phyloP scores from a whole-genome alignment of 2,329 filamentous ascomycete genomes.

The Fusarium hostae region DNA sequence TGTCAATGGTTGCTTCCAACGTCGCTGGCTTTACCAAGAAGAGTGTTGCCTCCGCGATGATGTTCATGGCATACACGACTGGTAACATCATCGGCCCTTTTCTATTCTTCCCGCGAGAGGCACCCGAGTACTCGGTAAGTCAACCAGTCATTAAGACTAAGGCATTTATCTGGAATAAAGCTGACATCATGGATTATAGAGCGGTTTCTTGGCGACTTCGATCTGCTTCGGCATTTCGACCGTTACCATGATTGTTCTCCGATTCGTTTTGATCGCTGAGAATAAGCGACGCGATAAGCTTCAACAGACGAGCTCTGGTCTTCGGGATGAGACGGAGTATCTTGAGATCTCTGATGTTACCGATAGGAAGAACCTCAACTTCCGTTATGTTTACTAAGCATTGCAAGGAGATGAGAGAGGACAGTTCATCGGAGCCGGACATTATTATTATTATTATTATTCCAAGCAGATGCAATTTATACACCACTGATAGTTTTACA shows the following conservation, averaged over 20 bases:
- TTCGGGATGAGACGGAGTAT: not conserved
- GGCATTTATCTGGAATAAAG: fast-evolving
- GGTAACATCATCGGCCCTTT: constrained; percentile 40
- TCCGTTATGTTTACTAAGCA: constrained; percentile 38
- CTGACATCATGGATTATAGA: constrained; percentile 11
- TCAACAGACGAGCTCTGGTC: not conserved
- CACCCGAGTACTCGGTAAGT: constrained; percentile 36
- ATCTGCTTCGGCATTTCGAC: constrained; percentile 37
- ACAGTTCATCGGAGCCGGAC: too few species aligned
- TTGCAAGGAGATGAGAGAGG: fast-evolving
- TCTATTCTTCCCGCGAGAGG: constrained; percentile 34
- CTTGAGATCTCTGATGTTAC: constrained; percentile 38
- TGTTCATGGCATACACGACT: constrained; percentile 38
- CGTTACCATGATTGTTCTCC: constrained; percentile 23
- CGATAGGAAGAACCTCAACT: constrained; percentile 29
- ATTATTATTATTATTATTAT: too few species aligned
- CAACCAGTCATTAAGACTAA: fast-evolving
- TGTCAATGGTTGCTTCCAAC: constrained; percentile 39
- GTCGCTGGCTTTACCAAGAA: constrained; percentile 41
- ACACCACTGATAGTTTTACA: too few species aligned
- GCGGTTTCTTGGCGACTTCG: constrained; percentile 35
- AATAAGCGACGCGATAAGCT: constrained; percentile 33
- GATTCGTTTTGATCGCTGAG: constrained; percentile 25
- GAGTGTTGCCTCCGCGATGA: constrained; percentile 37
- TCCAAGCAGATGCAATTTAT: not conserved